These are phyloP conservation scores for Bertia moriformis DNA, from an alignment of 2,329 filamentous ascomycete genomes.

Conservation along the genomic window DNA sequence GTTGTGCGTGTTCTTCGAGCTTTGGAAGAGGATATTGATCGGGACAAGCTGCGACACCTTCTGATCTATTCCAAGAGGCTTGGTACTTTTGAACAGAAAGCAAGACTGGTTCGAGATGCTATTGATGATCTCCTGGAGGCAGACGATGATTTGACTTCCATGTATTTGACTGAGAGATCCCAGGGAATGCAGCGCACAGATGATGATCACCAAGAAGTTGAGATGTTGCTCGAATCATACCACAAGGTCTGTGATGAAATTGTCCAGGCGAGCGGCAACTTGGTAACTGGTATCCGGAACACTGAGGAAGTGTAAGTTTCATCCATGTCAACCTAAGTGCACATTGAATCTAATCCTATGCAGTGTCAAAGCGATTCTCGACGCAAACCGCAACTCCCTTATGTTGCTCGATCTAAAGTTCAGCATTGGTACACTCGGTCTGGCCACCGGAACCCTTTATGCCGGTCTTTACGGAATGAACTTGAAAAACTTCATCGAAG, in stretches of 20 bases:
- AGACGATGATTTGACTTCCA: slow-evolving; percentile 58
- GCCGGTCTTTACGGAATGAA: slow-evolving; percentile 62
- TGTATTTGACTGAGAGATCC: slow-evolving; percentile 58
- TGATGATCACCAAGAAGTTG: slow-evolving; percentile 61
- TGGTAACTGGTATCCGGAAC: slow-evolving; percentile 60
- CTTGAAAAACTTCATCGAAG: slow-evolving; percentile 58
- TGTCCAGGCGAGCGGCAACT: slow-evolving; percentile 57
- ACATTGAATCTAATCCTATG: slow-evolving; percentile 4
- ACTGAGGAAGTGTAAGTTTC: slow-evolving; percentile 58
- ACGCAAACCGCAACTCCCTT: slow-evolving; percentile 51
- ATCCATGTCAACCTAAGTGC: not conserved
- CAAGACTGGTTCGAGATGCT: slow-evolving; percentile 57
- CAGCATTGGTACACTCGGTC: slow-evolving; percentile 50
- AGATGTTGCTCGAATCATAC: slow-evolving; percentile 62
- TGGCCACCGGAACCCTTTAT: slow-evolving; percentile 51
- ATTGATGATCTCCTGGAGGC: slow-evolving; percentile 62
- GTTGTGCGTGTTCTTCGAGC: slow-evolving; percentile 54
- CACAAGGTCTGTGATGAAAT: slow-evolving; percentile 68
- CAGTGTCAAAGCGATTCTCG: slow-evolving; percentile 61
- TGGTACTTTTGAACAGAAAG: slow-evolving; percentile 63
- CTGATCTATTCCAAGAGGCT: slow-evolving; percentile 64
- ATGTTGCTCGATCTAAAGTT: slow-evolving; percentile 60
- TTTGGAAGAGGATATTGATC: slow-evolving; percentile 61
- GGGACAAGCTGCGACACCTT: slow-evolving; percentile 56
- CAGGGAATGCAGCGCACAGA: slow-evolving; percentile 45